Percentiles rank a stretch among this genome's conserved stretches.
phyloP scores from a whole-genome alignment of 1,284 basidiomycete genomes.

The Naganishia cerealis region DNA sequence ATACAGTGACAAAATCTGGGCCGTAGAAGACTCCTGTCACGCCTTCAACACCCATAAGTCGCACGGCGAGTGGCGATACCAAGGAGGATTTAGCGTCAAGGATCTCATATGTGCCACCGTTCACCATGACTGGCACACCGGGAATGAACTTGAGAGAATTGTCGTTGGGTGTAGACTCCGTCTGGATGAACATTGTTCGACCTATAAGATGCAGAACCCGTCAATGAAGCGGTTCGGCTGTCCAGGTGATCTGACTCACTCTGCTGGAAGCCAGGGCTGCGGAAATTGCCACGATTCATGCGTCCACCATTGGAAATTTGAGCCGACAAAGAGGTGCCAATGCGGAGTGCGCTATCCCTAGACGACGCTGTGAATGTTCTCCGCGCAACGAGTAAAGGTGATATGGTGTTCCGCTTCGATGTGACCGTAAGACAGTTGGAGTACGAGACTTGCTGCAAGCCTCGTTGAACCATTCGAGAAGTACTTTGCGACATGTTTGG shows the following conservation, averaged over 20 bases:
- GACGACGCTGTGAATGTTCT: constrained; percentile 5
- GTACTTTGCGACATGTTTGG: constrained; percentile 17
- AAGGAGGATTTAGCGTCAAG: constrained; percentile 81
- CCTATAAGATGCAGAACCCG: constrained; percentile 54
- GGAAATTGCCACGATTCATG: not conserved
- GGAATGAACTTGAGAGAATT: constrained; percentile 98
- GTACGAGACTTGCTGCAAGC: constrained; percentile 12
- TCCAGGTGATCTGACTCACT: not conserved
- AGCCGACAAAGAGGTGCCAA: not conserved
- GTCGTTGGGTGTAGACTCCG: constrained; percentile 93
- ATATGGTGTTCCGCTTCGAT: not conserved
- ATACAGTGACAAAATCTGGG: constrained; percentile 96
- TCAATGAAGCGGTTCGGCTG: no score
- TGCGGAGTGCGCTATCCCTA: not conserved
- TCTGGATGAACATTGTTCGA: constrained; percentile 94
- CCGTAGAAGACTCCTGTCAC: constrained; percentile 88
- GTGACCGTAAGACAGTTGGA: not conserved
- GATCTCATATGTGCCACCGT: constrained; percentile 84
- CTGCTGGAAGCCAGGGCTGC: constrained; percentile 12
- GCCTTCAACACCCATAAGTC: constrained; percentile 89
- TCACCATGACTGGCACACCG: constrained; percentile 80
- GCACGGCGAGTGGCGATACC: constrained; percentile 83
- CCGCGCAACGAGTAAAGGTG: not conserved
- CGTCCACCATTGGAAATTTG: not conserved
- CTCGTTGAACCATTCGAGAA: constrained; percentile 14